Conservation (phyloP, 306 rosid genomes). For the Carpinus viminea region DNA sequence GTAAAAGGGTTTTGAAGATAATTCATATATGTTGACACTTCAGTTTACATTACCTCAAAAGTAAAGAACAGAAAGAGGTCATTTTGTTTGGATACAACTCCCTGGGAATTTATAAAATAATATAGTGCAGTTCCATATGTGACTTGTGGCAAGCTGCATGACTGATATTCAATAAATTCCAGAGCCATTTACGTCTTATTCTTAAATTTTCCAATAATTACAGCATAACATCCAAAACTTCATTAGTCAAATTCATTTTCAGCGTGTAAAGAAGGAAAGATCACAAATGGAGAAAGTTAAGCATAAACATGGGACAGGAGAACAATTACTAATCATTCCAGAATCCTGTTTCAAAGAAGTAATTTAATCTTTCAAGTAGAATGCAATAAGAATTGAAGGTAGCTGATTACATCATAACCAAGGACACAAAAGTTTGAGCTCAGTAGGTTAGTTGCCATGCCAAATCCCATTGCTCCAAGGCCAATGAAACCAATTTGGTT, state of each 20-base stretch:
- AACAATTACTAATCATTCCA: constrained; percentile 16
- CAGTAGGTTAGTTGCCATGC: constrained; percentile 95
- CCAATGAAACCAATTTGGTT: constrained; percentile 84
- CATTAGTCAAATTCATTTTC: neutral
- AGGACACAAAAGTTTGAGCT: constrained; percentile 62
- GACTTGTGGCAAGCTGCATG: constrained; percentile 7
- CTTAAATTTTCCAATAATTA: neutral
- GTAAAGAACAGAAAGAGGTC: constrained; percentile 8
- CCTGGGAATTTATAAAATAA: constrained; percentile 6
- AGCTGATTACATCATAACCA: constrained; percentile 85
- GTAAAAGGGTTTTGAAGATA: constrained; percentile 10
- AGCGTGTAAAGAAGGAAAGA: neutral
- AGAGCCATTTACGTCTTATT: constrained; percentile 16
- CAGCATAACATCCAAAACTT: neutral
- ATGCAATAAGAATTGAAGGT: constrained; percentile 25
- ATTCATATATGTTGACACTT: constrained; percentile 17
- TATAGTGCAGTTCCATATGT: constrained; percentile 10
- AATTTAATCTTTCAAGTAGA: constrained; percentile 13
- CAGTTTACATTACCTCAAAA: neutral
- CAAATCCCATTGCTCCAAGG: constrained; percentile 99
- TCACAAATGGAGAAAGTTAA: constrained; percentile 5
- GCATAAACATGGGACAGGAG: constrained; percentile 11
- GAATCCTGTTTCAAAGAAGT: neutral
- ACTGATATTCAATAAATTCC: constrained; percentile 15
- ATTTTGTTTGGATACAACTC: constrained; percentile 22